Base-by-base conservation (phyloP, 1,284 basidiomycete species). In the Volvariella surrecta region DNA sequence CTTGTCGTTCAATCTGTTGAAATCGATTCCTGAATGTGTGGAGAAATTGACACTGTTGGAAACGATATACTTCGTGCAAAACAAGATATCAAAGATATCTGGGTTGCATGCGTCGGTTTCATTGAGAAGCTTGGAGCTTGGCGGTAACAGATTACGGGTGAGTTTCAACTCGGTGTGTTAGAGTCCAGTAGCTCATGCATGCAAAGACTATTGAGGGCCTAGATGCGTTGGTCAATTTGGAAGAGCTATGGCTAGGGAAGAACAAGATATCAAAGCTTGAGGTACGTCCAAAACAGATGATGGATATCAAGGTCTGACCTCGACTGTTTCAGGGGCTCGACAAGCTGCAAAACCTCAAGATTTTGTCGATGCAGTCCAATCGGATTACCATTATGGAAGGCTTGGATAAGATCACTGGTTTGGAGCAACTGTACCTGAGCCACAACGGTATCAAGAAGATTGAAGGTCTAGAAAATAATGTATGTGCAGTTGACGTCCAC, bases 231-330 rank as follows among this genome's bases (percentile, higher is more conserved):
- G 74, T 79, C 0, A 87, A 87, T 48, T 67, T 99, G 7, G 88
- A 93, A 51, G 93, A 98, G 54, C 69, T 99, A 1, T 99, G 95
- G 93, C 65, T 98, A 3, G 95, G 95, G 8, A 99, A 99, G 71
- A 99, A 99, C 63, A 97, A 98, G 67, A 91, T 99, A 49, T 66
- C 83, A 3, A 82, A 79, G 58, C 71, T 99, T 1, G 85, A 95
- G 70, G 90, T 87, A 48, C 30, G 60, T 35, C 15, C 18, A 15
- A 45, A 4, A 8, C 13, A 38, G n/a, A 4, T 11, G 31, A 19
- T 24, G 2, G 8, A 11, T 37, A 18, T 38, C 45, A 1, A 51
- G 32, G 48, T 6, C 11, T 11, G 6, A 28, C 6, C 24, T 28
- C 24, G 6, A 6, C 11, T 6, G 6, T 28, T 48, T 30, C 48